Evolutionary conservation across 2,329 filamentous ascomycete species (phyloP), one percentile per base, ranked within the genome.

Genomic region (Trichoderma aggressivum): DNA sequence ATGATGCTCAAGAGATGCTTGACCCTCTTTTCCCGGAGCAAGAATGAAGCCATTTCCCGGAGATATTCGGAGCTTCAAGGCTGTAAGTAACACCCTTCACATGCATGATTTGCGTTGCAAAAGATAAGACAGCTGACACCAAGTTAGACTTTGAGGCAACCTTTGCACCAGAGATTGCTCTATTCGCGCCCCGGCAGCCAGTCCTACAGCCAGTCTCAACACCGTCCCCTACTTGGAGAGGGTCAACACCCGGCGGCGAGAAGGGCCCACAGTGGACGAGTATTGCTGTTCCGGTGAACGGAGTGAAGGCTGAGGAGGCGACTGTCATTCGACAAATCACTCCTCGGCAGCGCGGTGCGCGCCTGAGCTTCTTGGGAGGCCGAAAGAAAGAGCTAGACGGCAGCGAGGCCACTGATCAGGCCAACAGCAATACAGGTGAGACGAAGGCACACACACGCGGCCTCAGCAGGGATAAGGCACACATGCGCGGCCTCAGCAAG

Each of bases 1-100:
- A 87, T 97, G 72, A 91, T 93, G 80, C 90, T 98, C 76, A 94
- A 95, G 82, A 90, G 93, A 74, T 95, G 93, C 76, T 81, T 98
- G 73, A 85, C 85, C 5, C 86, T 90, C 75, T 93, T 93, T 80
- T 86, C 87, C 71, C 89, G 87, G 80, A 89, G 86, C 83, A 87
- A 81, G 50, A 89, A 87, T 80, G 88, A 84, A 80, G 86, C 83
- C 80, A 89, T 88, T 79, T 84, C 81, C 75, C 84, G 81, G 73
- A 84, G 83, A 58, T 84, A 88, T 36, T 86, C 88, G 77, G 89
- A 92, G 78, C 83, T 94, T 43, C 85, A 87, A 72, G 85, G 84
- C 80, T 86, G 91, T 93, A 86, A 83, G 90, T 72, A n/a, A 34
- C 30, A 50, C 7, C n/a, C 5, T 24, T 55, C 43, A 14, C 16